Evolutionary conservation across 2,329 filamentous ascomycete genomes (phyloP), one percentile per base, ranked within the genome.

Genomic region (Scedosporium minutisporum): DNA sequence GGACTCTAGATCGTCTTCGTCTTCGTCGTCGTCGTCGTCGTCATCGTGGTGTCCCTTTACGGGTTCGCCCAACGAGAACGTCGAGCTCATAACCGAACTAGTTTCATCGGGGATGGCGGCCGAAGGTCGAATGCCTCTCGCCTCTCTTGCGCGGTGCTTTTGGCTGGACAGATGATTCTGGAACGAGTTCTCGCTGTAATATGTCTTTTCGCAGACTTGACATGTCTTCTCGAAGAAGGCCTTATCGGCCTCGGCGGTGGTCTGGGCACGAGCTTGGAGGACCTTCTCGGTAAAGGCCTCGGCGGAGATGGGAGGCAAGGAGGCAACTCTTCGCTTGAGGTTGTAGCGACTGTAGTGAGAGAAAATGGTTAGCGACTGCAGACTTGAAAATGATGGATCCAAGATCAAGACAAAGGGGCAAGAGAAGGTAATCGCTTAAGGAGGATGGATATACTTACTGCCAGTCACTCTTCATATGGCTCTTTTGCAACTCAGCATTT

Each of bases 401-500:
- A 48, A 10, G 3, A 27, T 3, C 6, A 61, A 55, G 27, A 27
- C 18, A 23, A 29, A n/a, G 42, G 16, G 60, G 33, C 64, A 58
- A 58, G 7, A 16, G 23, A 6, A 18, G 29, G 5, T 38, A 38
- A 10, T 38, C 33, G 33, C 33, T 38, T 38, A 14, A 44, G 29
- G 33, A 38, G 10, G 33, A 38, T 38, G 33, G 41, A 38, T 65
- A 62, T 4, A 87, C 90, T 78, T 82, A 95, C 89, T 99, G 93
- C 95, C 95, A 99, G 78, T 99, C 95, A 69, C 89, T 95, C 75
- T 95, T 92, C 95, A 99, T 99, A 74, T 99, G 95, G 44, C 86
- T 87, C 73, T 95, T 88, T 78, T 99, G 95, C 63, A 96, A 82
- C 72, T 97, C 93, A 74, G 90, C 92, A 72, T 91, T 92, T 67